Conservation (phyloP, 768 basidiomycete genomes). For the Scleroderma bovista region DNA sequence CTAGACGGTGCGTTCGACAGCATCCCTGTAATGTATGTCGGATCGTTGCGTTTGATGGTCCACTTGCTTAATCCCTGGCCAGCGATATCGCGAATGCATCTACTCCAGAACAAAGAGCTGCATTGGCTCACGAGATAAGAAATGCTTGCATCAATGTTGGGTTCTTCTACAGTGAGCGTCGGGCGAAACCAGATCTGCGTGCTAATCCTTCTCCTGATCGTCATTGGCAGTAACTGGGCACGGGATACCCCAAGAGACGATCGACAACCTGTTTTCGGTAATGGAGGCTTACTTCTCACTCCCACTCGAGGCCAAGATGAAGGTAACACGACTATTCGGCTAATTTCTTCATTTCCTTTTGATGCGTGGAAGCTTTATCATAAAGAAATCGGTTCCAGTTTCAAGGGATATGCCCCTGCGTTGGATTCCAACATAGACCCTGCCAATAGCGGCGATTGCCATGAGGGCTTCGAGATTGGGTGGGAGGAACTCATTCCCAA, state of each 20-base stretch:
- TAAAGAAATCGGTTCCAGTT: slow-evolving; percentile 57
- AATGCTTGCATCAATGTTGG: slow-evolving; percentile 79
- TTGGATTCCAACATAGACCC: slow-evolving; percentile 73
- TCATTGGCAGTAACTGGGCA: slow-evolving; percentile 64
- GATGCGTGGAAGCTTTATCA: slow-evolving; percentile 56
- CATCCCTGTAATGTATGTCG: slow-evolving; percentile 21
- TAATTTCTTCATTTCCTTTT: neutral
- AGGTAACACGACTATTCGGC: slow-evolving; percentile 34
- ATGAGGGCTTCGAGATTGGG: slow-evolving; percentile 88
- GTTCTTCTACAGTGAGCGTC: slow-evolving; percentile 24
- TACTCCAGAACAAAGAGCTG: slow-evolving; percentile 29
- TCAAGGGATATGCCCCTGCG: slow-evolving; percentile 71
- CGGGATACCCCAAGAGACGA: slow-evolving; percentile 51
- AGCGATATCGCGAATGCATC: slow-evolving; percentile 18
- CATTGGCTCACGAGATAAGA: slow-evolving; percentile 53
- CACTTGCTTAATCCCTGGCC: neutral
- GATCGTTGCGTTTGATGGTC: no score
- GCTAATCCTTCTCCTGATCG: neutral
- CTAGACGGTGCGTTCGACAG: slow-evolving; percentile 16
- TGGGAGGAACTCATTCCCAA: slow-evolving; percentile 48
- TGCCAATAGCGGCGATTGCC: slow-evolving; percentile 66
- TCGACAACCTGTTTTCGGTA: slow-evolving; percentile 40
- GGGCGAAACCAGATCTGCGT: neutral
- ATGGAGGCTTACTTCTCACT: slow-evolving; percentile 66
- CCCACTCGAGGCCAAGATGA: slow-evolving; percentile 57